Evolutionary conservation across 805 yeast genomes (phyloP).

Genomic region (Cyberlindnera euphorbiae): DNA sequence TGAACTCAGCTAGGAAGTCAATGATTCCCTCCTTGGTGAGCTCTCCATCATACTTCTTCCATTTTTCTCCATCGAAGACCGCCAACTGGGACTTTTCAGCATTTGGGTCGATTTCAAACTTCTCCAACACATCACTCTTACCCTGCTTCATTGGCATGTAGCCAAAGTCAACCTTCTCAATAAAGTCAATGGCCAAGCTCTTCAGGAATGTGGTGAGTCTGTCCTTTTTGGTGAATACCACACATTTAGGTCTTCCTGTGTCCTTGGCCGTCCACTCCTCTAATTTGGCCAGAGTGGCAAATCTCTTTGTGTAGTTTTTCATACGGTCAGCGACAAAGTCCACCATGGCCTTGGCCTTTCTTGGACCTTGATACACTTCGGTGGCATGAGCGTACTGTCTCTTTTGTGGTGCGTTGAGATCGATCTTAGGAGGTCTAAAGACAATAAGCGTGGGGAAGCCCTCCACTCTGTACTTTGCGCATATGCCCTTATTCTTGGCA

Average conservation of each 20-base stretch:
- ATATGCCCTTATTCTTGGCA: conserved; percentile 58
- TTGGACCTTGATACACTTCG: conserved; percentile 58
- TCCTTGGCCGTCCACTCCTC: conserved; percentile 22
- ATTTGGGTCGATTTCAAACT: conserved; percentile 14
- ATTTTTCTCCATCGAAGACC: conserved; percentile 10
- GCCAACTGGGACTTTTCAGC: conserved; percentile 13
- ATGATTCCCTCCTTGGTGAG: conserved; percentile 29
- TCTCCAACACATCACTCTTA: conserved; percentile 16
- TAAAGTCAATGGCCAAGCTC: conserved; percentile 65
- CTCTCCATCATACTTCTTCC: conserved; percentile 27
- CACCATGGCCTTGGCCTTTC: conserved; percentile 50
- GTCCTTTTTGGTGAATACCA: conserved; percentile 49
- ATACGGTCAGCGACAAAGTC: conserved; percentile 53
- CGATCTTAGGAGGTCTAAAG: conserved; percentile 74
- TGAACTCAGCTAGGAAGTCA: conserved; percentile 28
- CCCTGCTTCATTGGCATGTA: conserved; percentile 30
- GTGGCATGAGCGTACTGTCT: conserved; percentile 39
- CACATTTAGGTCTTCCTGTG: conserved; percentile 32
- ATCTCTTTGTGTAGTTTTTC: conserved; percentile 59
- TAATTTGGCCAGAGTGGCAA: conserved; percentile 33
- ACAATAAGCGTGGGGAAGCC: conserved; percentile 85
- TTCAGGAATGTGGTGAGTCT: conserved; percentile 53
- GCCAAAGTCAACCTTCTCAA: conserved; percentile 46
- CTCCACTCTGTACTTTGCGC: conserved; percentile 57
- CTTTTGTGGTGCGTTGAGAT: conserved; percentile 20